Evolutionary conservation across 805 yeast species (phyloP).

Genomic region (Candida namnaoensis): DNA sequence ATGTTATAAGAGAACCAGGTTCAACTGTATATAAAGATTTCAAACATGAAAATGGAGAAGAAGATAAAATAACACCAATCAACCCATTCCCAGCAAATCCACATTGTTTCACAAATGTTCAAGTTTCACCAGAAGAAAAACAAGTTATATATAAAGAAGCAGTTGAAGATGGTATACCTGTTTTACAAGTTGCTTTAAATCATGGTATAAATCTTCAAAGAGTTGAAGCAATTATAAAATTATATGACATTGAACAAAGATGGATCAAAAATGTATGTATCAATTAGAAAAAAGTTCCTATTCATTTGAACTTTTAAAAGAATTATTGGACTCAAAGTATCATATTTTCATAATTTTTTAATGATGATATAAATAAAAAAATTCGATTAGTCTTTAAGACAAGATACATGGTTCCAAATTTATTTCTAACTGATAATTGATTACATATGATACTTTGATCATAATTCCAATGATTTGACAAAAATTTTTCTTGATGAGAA

Average conservation of each 20-base stretch:
- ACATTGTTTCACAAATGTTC: constrained; percentile 57
- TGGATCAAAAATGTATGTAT: constrained; percentile 55
- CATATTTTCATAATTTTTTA: background rate
- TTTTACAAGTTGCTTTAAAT: constrained; percentile 69
- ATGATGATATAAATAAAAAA: constrained; percentile 34
- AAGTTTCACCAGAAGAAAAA: constrained; percentile 52
- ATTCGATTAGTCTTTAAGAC: constrained; percentile 83
- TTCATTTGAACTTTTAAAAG: too few relatives aligned
- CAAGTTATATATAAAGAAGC: constrained; percentile 49
- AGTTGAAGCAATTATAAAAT: constrained; percentile 77
- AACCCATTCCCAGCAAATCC: constrained; percentile 76
- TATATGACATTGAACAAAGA: constrained; percentile 55
- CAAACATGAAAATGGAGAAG: constrained; percentile 4
- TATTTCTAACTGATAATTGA: constrained; percentile 11
- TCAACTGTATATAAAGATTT: constrained; percentile 17
- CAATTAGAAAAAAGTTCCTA: background rate
- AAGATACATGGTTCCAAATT: constrained; percentile 40
- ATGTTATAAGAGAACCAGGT: constrained; percentile 24
- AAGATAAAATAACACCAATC: constrained; percentile 2
- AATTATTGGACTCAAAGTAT: too few relatives aligned
- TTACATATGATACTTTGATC: too few relatives aligned
- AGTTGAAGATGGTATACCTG: constrained; percentile 39
- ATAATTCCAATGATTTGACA: too few relatives aligned
- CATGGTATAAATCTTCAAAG: constrained; percentile 79
- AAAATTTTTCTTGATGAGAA: background rate